Conservation (phyloP, 2,329 filamentous ascomycete species). For the Dothistroma septosporum region DNA sequence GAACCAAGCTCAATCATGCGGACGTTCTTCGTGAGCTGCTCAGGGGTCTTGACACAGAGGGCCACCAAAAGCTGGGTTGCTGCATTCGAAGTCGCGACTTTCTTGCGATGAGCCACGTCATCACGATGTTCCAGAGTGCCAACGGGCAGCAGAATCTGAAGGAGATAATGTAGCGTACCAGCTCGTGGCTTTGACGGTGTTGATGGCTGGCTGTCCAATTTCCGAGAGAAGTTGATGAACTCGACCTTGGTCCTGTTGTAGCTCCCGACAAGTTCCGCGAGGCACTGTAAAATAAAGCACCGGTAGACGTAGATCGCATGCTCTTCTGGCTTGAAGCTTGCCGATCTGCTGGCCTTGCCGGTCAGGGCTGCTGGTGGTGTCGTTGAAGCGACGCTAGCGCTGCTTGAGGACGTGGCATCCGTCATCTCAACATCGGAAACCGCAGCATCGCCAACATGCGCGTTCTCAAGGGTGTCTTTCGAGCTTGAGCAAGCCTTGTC, state of each 20-base stretch:
- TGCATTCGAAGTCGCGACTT: constrained; percentile 75
- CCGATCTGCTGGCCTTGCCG: constrained; percentile 61
- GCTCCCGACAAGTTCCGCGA: constrained; percentile 83
- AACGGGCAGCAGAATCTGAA: constrained; percentile 70
- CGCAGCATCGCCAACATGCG: constrained; percentile 34
- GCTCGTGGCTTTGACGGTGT: constrained; percentile 94
- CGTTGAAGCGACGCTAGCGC: constrained; percentile 13
- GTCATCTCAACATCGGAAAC: constrained; percentile 51
- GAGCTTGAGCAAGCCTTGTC: constrained; percentile 63
- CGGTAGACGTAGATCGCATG: constrained; percentile 96
- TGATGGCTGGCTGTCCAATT: constrained; percentile 72
- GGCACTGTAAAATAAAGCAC: constrained; percentile 87
- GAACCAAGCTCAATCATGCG: constrained; percentile 9
- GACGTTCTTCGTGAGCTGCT: constrained; percentile 53
- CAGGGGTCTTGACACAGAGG: constrained; percentile 80
- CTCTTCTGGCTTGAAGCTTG: constrained; percentile 78
- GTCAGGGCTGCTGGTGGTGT: constrained; percentile 44
- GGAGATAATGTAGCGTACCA: constrained; percentile 86
- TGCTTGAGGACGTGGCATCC: constrained; percentile 30
- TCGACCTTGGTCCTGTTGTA: constrained; percentile 96
- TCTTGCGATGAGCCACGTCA: constrained; percentile 76
- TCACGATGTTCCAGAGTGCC: constrained; percentile 67
- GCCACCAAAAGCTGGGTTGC: constrained; percentile 83
- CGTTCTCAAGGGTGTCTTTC: constrained; percentile 37
- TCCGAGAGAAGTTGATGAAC: constrained; percentile 98